These are phyloP conservation scores for Picea abies DNA, from an alignment of 83 land plant genomes.

Conservation along the genomic window DNA sequence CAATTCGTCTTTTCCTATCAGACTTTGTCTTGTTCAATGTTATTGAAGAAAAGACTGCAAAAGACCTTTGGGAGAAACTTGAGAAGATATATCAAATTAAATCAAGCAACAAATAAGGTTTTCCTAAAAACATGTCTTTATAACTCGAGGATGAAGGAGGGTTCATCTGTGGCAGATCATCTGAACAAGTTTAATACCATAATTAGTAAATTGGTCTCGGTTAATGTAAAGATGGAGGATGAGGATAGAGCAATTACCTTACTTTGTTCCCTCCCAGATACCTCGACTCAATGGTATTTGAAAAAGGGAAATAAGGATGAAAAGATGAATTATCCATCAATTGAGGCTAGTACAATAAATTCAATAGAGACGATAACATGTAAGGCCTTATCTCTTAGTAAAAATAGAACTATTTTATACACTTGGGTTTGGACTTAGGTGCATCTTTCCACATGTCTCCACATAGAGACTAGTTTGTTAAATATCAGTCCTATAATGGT, in stretches of 20 bases:
- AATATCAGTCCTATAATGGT: background rate
- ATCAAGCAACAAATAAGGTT: background rate
- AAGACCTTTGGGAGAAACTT: background rate
- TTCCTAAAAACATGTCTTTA: background rate
- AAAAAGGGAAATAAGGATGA: background rate
- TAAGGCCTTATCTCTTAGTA: background rate
- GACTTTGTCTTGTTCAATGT: background rate
- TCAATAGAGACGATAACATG: background rate
- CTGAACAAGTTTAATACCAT: background rate
- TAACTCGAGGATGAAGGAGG: background rate
- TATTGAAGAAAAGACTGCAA: background rate
- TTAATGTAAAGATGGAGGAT: background rate
- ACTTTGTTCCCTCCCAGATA: background rate
- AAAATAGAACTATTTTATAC: background rate
- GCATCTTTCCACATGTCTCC: background rate
- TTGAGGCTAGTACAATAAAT: background rate
- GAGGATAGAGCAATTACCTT: background rate
- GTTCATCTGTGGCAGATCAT: background rate
- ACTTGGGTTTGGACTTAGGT: background rate
- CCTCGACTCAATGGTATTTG: background rate
- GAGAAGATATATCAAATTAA: background rate
- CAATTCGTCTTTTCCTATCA: too few relatives aligned
- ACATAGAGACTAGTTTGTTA: background rate
- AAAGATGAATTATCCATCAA: background rate
- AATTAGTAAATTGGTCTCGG: background rate